These are phyloP conservation scores for Bipolaris sorokiniana DNA, from an alignment of 2,329 filamentous ascomycete species.

Conservation along the genomic window DNA sequence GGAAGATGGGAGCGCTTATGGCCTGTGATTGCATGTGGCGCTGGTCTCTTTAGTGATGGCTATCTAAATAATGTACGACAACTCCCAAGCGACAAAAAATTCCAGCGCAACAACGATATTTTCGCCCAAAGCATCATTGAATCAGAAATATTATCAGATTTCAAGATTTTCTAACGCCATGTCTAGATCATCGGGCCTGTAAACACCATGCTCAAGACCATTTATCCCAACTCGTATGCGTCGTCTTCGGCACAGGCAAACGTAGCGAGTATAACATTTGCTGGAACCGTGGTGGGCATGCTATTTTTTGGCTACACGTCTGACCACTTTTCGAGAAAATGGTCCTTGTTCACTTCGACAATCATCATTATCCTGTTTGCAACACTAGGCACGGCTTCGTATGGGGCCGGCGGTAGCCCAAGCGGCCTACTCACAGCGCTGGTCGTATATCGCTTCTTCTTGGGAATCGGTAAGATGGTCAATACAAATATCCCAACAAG, in stretches of 20 bases:
- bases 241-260: conserved; percentile 73
- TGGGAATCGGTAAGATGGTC: conserved; percentile 55
- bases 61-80: conserved; percentile 80
- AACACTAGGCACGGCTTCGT: conserved; percentile 76
- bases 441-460: conserved; percentile 83
- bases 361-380: conserved; percentile 85
- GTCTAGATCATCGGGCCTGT: conserved; percentile 82
- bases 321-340: conserved; percentile 84
- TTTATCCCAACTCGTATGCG: conserved; percentile 75
- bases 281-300: conserved; percentile 82
- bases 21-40: conserved; percentile 86
- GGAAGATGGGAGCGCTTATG: conserved; percentile 57
- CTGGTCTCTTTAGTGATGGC: conserved; percentile 88
- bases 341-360: conserved; percentile 80
- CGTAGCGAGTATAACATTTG: conserved; percentile 83
- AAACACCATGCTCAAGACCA: conserved; percentile 71
- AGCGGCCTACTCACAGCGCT: conserved; percentile 78
- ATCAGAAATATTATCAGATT: not conserved
- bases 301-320: conserved; percentile 79
- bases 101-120: conserved; percentile 10
- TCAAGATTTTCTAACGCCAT: conserved; percentile 18
- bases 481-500: not conserved
- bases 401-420: conserved; percentile 71
- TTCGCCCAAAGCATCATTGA: conserved; percentile 7
- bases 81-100: conserved; percentile 11